Base-by-base conservation (phyloP, 495 filamentous ascomycete species). In the Aspergillus sclerotioniger region DNA sequence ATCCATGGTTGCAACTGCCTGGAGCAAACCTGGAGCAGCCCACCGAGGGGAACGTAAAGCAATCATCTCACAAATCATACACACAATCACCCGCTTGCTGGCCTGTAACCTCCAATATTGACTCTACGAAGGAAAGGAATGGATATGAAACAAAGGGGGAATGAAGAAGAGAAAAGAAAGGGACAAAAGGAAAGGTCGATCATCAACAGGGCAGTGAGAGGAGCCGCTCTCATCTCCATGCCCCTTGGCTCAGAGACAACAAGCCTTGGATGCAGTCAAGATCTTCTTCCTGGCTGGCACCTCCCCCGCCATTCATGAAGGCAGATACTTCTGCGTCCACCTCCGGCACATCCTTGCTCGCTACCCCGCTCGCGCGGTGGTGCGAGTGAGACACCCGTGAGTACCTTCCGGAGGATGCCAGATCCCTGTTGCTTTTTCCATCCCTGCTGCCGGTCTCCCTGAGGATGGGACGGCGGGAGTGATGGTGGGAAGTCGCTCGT, bases 251-350 rank as follows among this genome's bases (percentile, higher is more conserved):
- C 54, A 96, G 74, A 25, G 86, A 89, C 48, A 96, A 67, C 53
- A 96, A 71, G 31, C 87, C 87, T 55, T 91, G 89, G 28, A 93
- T 82, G 57, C 88, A 90, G 67, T 91, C 90, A 64, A 91, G 73
- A 63, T 93, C 89, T 58, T 83, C 83, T 65, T 83, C 82, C 58
- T 79, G 82, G 61, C 80, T 87, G 6, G 84, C 84, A 35, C 82
- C 81, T 17, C 80, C 70, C 10, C 78, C 77, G 39, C 82, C 76
- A 57, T 78, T 66, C 86, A 91, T 90, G 68, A 91, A 90, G 1
- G 77, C 75, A 37, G 85, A 83, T 10, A 90, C 81, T 28, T 91
- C 87, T 6, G 81, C 76, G 52, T 76, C 78, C 8, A 73, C 61
- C 21, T 79, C 74, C 8, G 64, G 63, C 44, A 63, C 58, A 16